phyloP scores from a whole-genome alignment of 2,329 filamentous ascomycete species.

The Colletotrichum acutatum region DNA sequence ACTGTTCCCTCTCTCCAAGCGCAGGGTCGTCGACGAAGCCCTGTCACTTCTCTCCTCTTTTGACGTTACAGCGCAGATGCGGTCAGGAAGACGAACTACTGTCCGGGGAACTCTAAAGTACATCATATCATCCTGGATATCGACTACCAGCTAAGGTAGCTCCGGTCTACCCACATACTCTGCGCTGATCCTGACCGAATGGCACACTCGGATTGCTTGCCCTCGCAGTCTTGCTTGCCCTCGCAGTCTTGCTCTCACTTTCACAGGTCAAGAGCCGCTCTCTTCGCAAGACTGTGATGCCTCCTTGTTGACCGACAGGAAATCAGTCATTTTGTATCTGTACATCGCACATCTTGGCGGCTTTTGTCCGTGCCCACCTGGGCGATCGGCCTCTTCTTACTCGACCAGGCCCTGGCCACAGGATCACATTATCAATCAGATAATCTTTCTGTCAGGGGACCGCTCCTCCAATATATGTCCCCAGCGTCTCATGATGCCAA shows the following conservation, averaged over 20 bases:
- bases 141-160: background rate
- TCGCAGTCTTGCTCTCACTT: background rate
- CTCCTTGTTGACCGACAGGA: background rate
- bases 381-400: background rate
- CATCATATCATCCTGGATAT: background rate
- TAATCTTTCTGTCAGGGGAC: slow-evolving; percentile 3
- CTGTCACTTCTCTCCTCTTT: background rate
- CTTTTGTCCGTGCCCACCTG: slow-evolving; percentile 7
- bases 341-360: background rate
- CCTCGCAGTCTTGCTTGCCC: background rate
- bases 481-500: background rate
- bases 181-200: background rate
- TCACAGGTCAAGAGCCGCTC: background rate
- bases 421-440: slow-evolving; percentile 27
- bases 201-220: background rate
- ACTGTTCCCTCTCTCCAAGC: slow-evolving; percentile 3
- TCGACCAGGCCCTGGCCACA: background rate
- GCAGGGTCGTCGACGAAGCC: background rate
- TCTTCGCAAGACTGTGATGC: background rate
- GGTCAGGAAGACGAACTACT: background rate
- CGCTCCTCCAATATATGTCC: background rate
- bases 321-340: background rate
- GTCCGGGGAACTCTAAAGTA: slow-evolving; percentile 10
- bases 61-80: slow-evolving; percentile 10
- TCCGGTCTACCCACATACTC: background rate